phyloP scores from a whole-genome alignment of 352 stramenopile species.

The Phytophthora megakarya region DNA sequence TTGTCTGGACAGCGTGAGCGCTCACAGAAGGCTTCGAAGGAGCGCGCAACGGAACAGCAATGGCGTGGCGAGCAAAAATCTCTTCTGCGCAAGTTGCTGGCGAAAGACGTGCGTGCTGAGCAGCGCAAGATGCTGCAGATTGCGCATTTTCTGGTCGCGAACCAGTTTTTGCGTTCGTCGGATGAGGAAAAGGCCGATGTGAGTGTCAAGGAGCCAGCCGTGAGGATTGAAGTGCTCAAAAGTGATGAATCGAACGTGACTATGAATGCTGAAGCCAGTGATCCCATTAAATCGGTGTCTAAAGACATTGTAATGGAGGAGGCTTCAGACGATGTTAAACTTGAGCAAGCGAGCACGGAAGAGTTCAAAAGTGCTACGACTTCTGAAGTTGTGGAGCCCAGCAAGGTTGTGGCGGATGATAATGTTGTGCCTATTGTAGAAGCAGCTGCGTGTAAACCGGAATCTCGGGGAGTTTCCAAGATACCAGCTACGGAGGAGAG shows the following conservation, averaged over 20 bases:
- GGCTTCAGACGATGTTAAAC: slow-evolving; percentile 22
- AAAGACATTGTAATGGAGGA: slow-evolving; percentile 33
- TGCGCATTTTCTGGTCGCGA: slow-evolving; percentile 63
- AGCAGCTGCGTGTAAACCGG: slow-evolving; percentile 25
- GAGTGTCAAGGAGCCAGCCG: slow-evolving; percentile 12
- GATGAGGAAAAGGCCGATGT: slow-evolving; percentile 8
- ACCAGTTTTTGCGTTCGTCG: slow-evolving; percentile 57
- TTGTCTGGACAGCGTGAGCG: slow-evolving; percentile 37
- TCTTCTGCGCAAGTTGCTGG: slow-evolving; percentile 74
- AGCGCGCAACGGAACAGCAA: slow-evolving; percentile 59
- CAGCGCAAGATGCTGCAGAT: slow-evolving; percentile 81
- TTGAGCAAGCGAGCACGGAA: slow-evolving; percentile 14
- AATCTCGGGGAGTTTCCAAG: slow-evolving; percentile 28
- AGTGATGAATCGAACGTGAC: slow-evolving; percentile 12
- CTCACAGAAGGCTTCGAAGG: slow-evolving; percentile 35
- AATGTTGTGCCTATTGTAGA: slow-evolving; percentile 31
- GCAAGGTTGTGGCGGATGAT: slow-evolving; percentile 13
- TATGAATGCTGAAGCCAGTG: slow-evolving; percentile 28
- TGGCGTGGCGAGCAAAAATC: slow-evolving; percentile 71
- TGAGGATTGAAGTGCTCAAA: slow-evolving; percentile 31
- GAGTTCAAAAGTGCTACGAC: slow-evolving; percentile 5
- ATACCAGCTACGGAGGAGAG: slow-evolving; percentile 6
- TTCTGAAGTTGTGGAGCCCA: slow-evolving; percentile 4
- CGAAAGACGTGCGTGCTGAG: slow-evolving; percentile 72
- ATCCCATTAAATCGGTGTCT: slow-evolving; percentile 27